A percentile compares a stretch with the other conserved stretches of the same genome.
Evolutionary conservation across 2,329 filamentous ascomycete species (phyloP).

Genomic region (Apiospora arundinis): DNA sequence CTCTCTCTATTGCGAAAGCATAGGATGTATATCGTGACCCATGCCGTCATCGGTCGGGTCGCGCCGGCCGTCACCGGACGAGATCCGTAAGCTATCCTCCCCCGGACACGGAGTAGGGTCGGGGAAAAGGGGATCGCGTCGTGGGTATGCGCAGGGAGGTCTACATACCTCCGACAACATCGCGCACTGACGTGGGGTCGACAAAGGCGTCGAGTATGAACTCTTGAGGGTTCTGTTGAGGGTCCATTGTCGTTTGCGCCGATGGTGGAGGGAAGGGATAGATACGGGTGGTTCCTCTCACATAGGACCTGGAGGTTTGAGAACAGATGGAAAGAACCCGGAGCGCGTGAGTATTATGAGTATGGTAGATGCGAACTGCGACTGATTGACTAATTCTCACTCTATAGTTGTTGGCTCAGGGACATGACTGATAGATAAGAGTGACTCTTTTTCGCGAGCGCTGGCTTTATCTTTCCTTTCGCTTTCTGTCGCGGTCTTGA

Average conservation of each 20-base stretch:
- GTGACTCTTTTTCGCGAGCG: background rate
- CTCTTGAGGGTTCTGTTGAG: slow-evolving; percentile 69
- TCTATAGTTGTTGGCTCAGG: background rate
- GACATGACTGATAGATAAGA: background rate
- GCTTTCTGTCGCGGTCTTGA: background rate
- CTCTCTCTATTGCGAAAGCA: too few relatives aligned
- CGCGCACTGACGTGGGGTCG: slow-evolving; percentile 86
- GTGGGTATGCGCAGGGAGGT: background rate
- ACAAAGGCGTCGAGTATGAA: slow-evolving; percentile 95
- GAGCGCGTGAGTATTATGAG: background rate
- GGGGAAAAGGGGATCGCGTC: background rate
- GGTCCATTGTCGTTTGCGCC: slow-evolving; percentile 48
- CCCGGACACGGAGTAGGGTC: background rate
- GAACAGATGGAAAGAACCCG: background rate
- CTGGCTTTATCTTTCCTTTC: background rate
- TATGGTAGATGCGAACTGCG: background rate
- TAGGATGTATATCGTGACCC: background rate
- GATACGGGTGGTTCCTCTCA: background rate
- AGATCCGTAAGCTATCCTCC: background rate
- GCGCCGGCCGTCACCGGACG: background rate
- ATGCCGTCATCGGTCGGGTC: background rate
- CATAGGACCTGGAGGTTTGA: background rate
- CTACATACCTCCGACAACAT: slow-evolving; percentile 84
- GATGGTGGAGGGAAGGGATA: background rate
- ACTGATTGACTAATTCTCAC: background rate